Conservation (phyloP, 2,329 filamentous ascomycete species). For the Paracamarosporium sp. region DNA sequence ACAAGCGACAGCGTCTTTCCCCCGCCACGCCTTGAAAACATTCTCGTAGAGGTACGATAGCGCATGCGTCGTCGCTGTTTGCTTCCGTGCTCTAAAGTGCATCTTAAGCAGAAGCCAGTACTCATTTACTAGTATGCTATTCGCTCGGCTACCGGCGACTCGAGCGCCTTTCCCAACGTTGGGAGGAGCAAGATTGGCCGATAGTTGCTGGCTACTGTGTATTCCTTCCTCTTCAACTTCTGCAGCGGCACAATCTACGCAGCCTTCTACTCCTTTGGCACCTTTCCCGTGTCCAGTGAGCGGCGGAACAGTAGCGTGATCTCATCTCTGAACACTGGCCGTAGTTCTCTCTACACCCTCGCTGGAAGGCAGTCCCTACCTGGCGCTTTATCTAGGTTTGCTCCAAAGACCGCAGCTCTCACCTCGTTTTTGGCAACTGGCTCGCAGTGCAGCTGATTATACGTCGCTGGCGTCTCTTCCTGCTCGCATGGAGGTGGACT, state of each 20-base stretch:
- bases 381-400: slow-evolving; percentile 17
- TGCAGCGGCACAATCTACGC: too few relatives aligned
- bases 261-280: too few relatives aligned
- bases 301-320: slow-evolving; percentile 23
- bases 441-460: slow-evolving; percentile 18
- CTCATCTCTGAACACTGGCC: slow-evolving; percentile 23
- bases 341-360: too few relatives aligned
- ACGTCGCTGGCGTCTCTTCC: slow-evolving; percentile 14
- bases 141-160: slow-evolving; percentile 30
- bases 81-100: slow-evolving; percentile 47
- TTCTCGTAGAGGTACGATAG: slow-evolving; percentile 26
- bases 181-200: slow-evolving; percentile 38
- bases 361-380: too few relatives aligned
- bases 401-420: slow-evolving; percentile 19
- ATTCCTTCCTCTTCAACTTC: slow-evolving; percentile 29
- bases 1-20: slow-evolving; percentile 42
- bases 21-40: slow-evolving; percentile 21
- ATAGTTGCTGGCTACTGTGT: slow-evolving; percentile 30
- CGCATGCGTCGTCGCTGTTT: slow-evolving; percentile 43
- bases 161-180: slow-evolving; percentile 26
- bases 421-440: slow-evolving; percentile 22
- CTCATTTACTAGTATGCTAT: slow-evolving; percentile 33
- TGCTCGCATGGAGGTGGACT: slow-evolving; percentile 13
- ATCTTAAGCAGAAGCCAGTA: slow-evolving; percentile 41
- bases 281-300: slow-evolving; percentile 22